A percentile compares a stretch with the other conserved stretches of the same genome.
Conservation (phyloP, 2,329 filamentous ascomycete genomes). For the Ramichloridium luteum region DNA sequence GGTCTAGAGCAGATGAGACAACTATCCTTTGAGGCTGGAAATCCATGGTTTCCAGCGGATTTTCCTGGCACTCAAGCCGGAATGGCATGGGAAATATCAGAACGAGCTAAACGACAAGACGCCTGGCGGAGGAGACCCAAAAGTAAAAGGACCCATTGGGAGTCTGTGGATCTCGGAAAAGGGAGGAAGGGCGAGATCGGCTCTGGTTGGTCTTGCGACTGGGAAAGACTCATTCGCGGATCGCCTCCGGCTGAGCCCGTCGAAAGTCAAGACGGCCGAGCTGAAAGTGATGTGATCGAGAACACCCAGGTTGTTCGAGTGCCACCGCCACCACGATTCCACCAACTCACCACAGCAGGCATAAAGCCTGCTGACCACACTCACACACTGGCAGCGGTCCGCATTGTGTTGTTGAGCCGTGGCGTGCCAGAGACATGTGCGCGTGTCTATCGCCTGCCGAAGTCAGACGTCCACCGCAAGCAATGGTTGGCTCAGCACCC, state of each 20-base stretch:
- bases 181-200: constrained; percentile 73
- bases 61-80: constrained; percentile 69
- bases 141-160: constrained; percentile 67
- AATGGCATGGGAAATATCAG: constrained; percentile 59
- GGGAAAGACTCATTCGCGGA: constrained; percentile 50
- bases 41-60: constrained; percentile 79
- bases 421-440: constrained; percentile 62
- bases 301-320: too few relatives aligned
- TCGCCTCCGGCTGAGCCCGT: background rate
- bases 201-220: constrained; percentile 71
- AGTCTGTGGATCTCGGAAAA: constrained; percentile 59
- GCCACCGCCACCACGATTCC: constrained; percentile 18
- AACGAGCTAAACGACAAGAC: constrained; percentile 46
- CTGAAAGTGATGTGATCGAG: constrained; percentile 3
- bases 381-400: constrained; percentile 45
- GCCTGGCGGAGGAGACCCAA: constrained; percentile 70
- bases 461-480: constrained; percentile 40
- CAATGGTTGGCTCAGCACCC: constrained; percentile 58
- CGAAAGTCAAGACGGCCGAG: background rate
- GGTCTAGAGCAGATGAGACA: constrained; percentile 71
- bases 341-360: constrained; percentile 14
- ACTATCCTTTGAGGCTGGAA: constrained; percentile 64
- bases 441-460: constrained; percentile 77
- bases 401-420: constrained; percentile 53
- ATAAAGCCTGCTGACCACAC: constrained; percentile 18